These are phyloP conservation scores for Scutellaria barbata DNA, from an alignment of 257 asterid species.

Conservation along the genomic window DNA sequence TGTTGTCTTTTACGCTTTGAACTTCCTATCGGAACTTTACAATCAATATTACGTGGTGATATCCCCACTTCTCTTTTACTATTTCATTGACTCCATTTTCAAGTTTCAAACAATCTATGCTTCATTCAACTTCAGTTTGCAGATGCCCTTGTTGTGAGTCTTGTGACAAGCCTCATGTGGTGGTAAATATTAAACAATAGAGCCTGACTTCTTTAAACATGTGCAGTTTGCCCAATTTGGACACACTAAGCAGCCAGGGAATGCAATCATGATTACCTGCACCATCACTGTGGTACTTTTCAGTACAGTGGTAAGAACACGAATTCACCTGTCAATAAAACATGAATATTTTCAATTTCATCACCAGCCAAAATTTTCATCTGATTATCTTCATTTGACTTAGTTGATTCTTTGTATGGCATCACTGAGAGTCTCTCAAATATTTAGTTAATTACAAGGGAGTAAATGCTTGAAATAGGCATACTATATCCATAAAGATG, in stretches of 20 bases:
- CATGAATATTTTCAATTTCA: no score
- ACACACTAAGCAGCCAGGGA: conserved; percentile 68
- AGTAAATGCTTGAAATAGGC: not conserved
- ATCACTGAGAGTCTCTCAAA: not conserved
- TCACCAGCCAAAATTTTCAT: not conserved
- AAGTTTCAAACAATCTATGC: not conserved
- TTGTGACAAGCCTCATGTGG: not conserved
- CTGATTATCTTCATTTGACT: not conserved
- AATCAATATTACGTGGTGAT: not conserved
- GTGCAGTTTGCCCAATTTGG: conserved; percentile 75
- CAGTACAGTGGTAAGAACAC: conserved; percentile 66
- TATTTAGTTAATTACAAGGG: not conserved
- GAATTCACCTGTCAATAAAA: not conserved
- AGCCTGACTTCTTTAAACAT: conserved; percentile 7
- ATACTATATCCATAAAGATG: not conserved
- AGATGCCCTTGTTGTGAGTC: not conserved
- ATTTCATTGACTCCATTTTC: not conserved
- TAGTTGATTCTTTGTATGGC: not conserved
- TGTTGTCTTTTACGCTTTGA: no score
- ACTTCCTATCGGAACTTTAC: not conserved
- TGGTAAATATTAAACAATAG: not conserved
- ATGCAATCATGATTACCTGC: conserved; percentile 75
- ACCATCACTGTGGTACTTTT: conserved; percentile 74
- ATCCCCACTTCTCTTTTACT: not conserved
- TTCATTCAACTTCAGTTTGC: not conserved